Base-by-base conservation (phyloP, 2,329 filamentous ascomycete species). In the Xylariaceae sp. region DNA sequence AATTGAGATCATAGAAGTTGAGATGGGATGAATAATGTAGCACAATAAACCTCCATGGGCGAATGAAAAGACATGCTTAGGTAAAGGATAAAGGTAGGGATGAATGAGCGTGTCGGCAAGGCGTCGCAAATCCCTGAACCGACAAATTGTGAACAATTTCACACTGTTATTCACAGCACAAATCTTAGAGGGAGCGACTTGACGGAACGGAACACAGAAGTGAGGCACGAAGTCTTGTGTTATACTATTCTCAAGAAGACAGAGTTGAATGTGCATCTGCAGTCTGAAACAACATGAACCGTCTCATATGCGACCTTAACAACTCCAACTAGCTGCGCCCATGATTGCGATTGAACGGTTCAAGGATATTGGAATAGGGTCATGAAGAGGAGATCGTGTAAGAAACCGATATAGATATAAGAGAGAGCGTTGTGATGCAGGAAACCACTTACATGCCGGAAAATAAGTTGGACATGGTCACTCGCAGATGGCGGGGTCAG, bases 381-480 rank as follows among this genome's bases (percentile, higher is more conserved):
- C 19, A 43, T 17, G n/a, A n/a, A 19, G 39, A 47, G 14, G 23
- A 36, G 19, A 26, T 6, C 14, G 23, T 48, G 45, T 33, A 29
- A 31, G 43, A 21, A 8, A 53, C 21, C 12, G 11, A 16, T n/a
- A n/a, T n/a, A n/a, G n/a, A n/a, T n/a, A n/a, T n/a, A n/a, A n/a
- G n/a, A n/a, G n/a, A n/a, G n/a, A n/a, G n/a, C n/a, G n/a, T n/a
- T n/a, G n/a, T n/a, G n/a, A 58, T 54, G 47, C 37, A 57, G 31
- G 49, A 47, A 45, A 52, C 29, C 2, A 63, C 82, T 82, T 77
- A 85, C 82, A 85, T 85, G 74, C 82, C 82, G 68, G 82, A 85
- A 71, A 85, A 85, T 67, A 85, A 75, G 75, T 84, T 84, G 67
- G 82, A 85, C 82, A 85, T 85, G 71, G 67, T 76, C 66, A 65